Percentiles rank a stretch among this genome's conserved stretches.
phyloP scores from a whole-genome alignment of 2,329 filamentous ascomycete genomes.

The Fusarium hainanense region DNA sequence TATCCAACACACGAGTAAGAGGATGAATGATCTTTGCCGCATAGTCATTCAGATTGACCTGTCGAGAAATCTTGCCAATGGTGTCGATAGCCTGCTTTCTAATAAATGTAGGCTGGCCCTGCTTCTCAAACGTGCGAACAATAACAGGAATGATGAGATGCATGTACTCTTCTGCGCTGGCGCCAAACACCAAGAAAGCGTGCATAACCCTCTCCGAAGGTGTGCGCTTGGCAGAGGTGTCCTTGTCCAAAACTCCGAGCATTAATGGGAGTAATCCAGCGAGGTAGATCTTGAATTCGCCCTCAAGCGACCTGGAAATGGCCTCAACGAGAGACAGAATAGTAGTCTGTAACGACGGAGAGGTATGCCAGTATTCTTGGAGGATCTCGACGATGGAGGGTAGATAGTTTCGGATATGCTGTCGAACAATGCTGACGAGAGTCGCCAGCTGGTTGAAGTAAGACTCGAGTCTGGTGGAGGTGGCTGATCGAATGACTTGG shows the following conservation, averaged over 20 bases:
- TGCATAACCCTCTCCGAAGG: slow-evolving; percentile 93
- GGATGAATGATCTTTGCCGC: slow-evolving; percentile 97
- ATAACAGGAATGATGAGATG: slow-evolving; percentile 97
- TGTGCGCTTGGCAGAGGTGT: slow-evolving; percentile 77
- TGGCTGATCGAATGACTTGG: slow-evolving; percentile 84
- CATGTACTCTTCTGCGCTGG: slow-evolving; percentile 98
- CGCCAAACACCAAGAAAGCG: slow-evolving; percentile 94
- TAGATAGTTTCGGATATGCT: slow-evolving; percentile 93
- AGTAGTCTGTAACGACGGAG: slow-evolving; percentile 84
- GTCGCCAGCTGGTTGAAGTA: slow-evolving; percentile 98
- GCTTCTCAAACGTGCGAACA: slow-evolving; percentile 92
- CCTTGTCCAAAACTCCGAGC: slow-evolving; percentile 92
- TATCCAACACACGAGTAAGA: slow-evolving; percentile 82
- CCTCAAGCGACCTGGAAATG: slow-evolving; percentile 91
- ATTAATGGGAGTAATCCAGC: slow-evolving; percentile 90
- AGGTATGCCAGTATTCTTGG: slow-evolving; percentile 89
- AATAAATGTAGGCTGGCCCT: slow-evolving; percentile 80
- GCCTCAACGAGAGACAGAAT: slow-evolving; percentile 93
- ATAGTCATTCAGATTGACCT: slow-evolving; percentile 97
- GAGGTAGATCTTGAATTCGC: slow-evolving; percentile 97
- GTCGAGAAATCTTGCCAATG: slow-evolving; percentile 90
- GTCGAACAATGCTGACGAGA: slow-evolving; percentile 92
- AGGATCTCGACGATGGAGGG: slow-evolving; percentile 87
- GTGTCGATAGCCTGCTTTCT: slow-evolving; percentile 93
- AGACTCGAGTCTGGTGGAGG: slow-evolving; percentile 82